phyloP scores from a whole-genome alignment of 441 rosid genomes.

The Adansonia rubrostipa region DNA sequence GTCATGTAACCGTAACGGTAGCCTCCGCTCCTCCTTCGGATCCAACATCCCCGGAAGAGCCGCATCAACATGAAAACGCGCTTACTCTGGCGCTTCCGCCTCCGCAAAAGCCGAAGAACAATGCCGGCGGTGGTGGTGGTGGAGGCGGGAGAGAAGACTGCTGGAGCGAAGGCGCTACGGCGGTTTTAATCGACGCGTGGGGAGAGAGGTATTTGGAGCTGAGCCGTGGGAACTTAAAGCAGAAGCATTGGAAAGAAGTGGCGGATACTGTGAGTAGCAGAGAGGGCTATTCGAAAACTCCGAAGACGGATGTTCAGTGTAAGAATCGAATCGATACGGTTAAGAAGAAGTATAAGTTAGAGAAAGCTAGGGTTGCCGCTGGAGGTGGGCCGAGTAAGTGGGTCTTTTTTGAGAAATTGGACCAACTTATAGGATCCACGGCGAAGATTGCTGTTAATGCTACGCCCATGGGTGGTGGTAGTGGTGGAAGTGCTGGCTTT shows the following conservation, averaged over 20 bases:
- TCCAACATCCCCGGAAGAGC: slow-evolving; percentile 13
- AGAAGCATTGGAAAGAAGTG: slow-evolving; percentile 73
- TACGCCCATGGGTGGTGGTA: slow-evolving; percentile 14
- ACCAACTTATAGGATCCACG: slow-evolving; percentile 55
- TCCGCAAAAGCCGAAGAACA: slow-evolving; percentile 41
- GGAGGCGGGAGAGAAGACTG: slow-evolving; percentile 72
- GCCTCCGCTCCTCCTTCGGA: slow-evolving; percentile 48
- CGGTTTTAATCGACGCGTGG: slow-evolving; percentile 67
- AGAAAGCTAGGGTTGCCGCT: slow-evolving; percentile 46
- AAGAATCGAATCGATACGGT: slow-evolving; percentile 77
- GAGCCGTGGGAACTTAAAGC: slow-evolving; percentile 71
- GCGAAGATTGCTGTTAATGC: slow-evolving; percentile 41
- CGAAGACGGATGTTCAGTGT: slow-evolving; percentile 66
- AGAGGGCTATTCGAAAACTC: slow-evolving; percentile 48
- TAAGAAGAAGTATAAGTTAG: slow-evolving; percentile 69
- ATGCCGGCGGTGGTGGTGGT: too few species aligned
- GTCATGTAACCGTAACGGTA: slow-evolving; percentile 63
- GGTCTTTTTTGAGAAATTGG: slow-evolving; percentile 62
- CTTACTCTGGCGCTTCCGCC: slow-evolving; percentile 42
- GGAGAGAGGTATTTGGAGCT: slow-evolving; percentile 67
- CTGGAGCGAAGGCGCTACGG: slow-evolving; percentile 69
- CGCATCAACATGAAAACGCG: slow-evolving; percentile 21
- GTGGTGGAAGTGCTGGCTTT: slow-evolving; percentile 32
- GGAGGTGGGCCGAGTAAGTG: slow-evolving; percentile 58
- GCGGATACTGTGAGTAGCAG: slow-evolving; percentile 63